phyloP scores from a whole-genome alignment of 371 early-diverging fungal species.

The Mortierella sp. region DNA sequence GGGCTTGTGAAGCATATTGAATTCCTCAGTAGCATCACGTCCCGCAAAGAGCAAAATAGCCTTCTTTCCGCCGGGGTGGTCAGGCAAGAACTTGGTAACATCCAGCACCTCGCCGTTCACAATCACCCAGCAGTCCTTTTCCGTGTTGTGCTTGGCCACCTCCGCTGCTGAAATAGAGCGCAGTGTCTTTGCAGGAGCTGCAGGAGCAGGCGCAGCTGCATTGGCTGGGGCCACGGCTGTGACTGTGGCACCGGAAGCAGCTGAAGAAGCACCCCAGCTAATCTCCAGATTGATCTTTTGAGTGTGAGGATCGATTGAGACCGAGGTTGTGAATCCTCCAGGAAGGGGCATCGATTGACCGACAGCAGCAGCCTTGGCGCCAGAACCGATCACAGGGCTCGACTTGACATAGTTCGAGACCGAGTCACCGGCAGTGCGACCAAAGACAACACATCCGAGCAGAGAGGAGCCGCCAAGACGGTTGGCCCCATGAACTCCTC shows the following conservation, averaged over 20 bases:
- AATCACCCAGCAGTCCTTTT: conserved; percentile 95
- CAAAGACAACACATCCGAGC: conserved; percentile 96
- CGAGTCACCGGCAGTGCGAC: conserved; percentile 90
- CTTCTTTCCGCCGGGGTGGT: conserved; percentile 92
- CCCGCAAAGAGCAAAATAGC: conserved; percentile 88
- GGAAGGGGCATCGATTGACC: conserved; percentile 70
- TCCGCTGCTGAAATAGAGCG: conserved; percentile 71
- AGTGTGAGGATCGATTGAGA: conserved; percentile 61
- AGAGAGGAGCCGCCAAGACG: conserved; percentile 86
- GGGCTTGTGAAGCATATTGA: conserved; percentile 92
- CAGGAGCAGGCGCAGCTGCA: conserved; percentile 51
- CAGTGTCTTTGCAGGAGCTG: conserved; percentile 42
- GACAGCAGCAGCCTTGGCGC: conserved; percentile 65
- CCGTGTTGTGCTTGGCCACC: conserved; percentile 89
- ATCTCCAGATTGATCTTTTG: conserved; percentile 77
- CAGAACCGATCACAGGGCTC: conserved; percentile 58
- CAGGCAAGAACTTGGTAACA: conserved; percentile 90
- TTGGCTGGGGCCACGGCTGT: conserved; percentile 43
- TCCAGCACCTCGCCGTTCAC: conserved; percentile 93
- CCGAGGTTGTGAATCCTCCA: conserved; percentile 68
- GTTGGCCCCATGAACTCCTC: conserved; percentile 90
- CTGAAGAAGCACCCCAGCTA: conserved; percentile 56
- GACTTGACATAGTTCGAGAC: conserved; percentile 75
- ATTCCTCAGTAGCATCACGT: conserved; percentile 88
- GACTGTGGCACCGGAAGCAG: conserved; percentile 25